Conservation (phyloP, 2,329 filamentous ascomycete species). For the Alternaria novae-zelandiae region DNA sequence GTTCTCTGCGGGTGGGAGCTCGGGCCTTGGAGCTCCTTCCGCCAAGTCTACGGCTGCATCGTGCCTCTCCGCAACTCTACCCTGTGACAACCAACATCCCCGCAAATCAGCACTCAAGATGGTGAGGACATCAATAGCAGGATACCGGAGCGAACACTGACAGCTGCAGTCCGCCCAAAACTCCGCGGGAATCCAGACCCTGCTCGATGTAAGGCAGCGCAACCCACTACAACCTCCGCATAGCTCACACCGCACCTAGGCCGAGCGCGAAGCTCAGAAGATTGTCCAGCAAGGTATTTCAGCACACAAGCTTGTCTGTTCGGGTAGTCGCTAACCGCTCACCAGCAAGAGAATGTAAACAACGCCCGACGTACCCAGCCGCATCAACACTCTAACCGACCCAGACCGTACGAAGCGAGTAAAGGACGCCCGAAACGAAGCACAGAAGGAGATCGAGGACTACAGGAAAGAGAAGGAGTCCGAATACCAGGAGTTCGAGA, state of each 20-base stretch:
- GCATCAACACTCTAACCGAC: conserved; percentile 26
- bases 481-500: conserved; percentile 94
- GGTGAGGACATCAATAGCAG: conserved; percentile 19
- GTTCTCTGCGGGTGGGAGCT: conserved; percentile 36
- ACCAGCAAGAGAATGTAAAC: conserved; percentile 83
- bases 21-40: conserved; percentile 30
- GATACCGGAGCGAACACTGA: conserved; percentile 23
- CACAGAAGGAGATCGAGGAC: conserved; percentile 95
- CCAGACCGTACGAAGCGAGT: conserved; percentile 93
- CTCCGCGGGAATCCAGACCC: conserved; percentile 96
- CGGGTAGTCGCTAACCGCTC: conserved; percentile 18
- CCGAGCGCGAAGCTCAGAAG: conserved; percentile 97
- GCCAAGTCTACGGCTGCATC: conserved; percentile 37
- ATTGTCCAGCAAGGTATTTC: conserved; percentile 91
- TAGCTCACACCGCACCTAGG: conserved; percentile 64
- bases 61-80: conserved; percentile 28
- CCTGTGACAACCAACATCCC: conserved; percentile 26
- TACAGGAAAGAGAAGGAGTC: conserved; percentile 90
- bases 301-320: not conserved
- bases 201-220: conserved; percentile 82
- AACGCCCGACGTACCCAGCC: conserved; percentile 5
- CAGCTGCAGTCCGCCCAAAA: conserved; percentile 86
- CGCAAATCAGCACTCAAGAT: conserved; percentile 29
- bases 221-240: conserved; percentile 28
- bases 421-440: conserved; percentile 94